Base-by-base conservation (phyloP, 1,284 basidiomycete genomes). In the Boletus semigastroideus region DNA sequence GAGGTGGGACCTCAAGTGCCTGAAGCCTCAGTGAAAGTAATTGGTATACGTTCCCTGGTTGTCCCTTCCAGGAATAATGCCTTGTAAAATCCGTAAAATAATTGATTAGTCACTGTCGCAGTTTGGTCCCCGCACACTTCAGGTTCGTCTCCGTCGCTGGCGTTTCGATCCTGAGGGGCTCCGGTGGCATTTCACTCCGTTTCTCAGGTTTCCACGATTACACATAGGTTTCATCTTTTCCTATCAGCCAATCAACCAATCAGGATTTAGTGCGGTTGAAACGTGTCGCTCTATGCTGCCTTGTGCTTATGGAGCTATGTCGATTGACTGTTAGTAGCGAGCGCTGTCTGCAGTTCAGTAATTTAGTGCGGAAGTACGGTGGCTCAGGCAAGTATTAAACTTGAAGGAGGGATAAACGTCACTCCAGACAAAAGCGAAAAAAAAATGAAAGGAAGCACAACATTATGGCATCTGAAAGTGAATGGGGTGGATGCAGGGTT, bases 231-330 rank as follows among this genome's bases (percentile, higher is more conserved):
- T 64, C 63, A 61, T 46, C 40, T 38, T 49, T 48, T 49, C 33
- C 44, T 51, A 49, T 55, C 57, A 49, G 25, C 42, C 25, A 33
- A 22, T 46, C 46, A 49, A 30, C 49, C 46, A 17, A 49, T 60
- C 52, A 48, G 62, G 53, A 46, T 41, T 53, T 63, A 56, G 45
- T 62, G 60, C 60, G 64, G 58, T 33, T 59, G 54, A 64, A 68
- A 59, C 66, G 52, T 54, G 55, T 64, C 51, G 16, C 27, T 55
- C 51, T 46, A 37, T 37, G 51, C 27, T 50, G 51, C 39, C 22
- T 36, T 48, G 47, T 48, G 45, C 52, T 42, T 37, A 42, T 40
- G 44, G 61, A n/a, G 41, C 17, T 30, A 61, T 38, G 9, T 16
- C 33, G 46, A 40, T 36, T 42, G 34, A 42, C 52, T 40, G 20